Base-by-base conservation (phyloP, 2,329 filamentous ascomycete genomes). In the Trichoderma sp. region DNA sequence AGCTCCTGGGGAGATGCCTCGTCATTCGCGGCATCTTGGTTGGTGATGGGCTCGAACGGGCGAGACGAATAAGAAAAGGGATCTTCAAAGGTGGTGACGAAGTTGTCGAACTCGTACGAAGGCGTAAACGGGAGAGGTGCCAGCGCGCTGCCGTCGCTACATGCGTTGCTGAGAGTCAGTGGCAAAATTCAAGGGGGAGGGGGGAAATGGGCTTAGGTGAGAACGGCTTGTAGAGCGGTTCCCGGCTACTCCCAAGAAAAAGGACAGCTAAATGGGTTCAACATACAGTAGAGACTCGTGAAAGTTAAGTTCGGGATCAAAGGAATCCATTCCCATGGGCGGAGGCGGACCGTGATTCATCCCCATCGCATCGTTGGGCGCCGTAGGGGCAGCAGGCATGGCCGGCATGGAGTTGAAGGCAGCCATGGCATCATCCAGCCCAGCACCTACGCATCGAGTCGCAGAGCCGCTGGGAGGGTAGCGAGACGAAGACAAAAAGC, bases 81-180 rank as follows among this genome's bases (percentile, higher is more conserved):
- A 76, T 91, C 89, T 78, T 91, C 89, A 77, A 91, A 91, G 7
- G 88, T 90, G 51, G 85, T 86, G 64, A 88, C 86, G 75, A 89
- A 88, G 74, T 84, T 82, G 67, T 90, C 87, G 75, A 91, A 86
- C 74, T 91, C 89, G 81, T 90, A 91, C 5, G 84, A 83, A 3
- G 87, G 86, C 3, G 87, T 87, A 72, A 90, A 91, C 4, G 88
- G 85, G n/a, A 83, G 78, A 63, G 77, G 78, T 43, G 80, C 79
- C 70, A 83, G 74, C 30, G 79, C 73, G 71, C 78, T 74, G 74
- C 77, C 78, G 63, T 83, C 81, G 34, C 81, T 83, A 70, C 39
- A 5, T 30, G 66, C 18, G 24, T 51, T 43, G 71, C 69, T 28
- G 61, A 70, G 64, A 58, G 68, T 75, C 73, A 74, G 63, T 71